These are phyloP conservation scores for Coemansia sp. DNA, from an alignment of 192 early-diverging fungal genomes.

Conservation along the genomic window DNA sequence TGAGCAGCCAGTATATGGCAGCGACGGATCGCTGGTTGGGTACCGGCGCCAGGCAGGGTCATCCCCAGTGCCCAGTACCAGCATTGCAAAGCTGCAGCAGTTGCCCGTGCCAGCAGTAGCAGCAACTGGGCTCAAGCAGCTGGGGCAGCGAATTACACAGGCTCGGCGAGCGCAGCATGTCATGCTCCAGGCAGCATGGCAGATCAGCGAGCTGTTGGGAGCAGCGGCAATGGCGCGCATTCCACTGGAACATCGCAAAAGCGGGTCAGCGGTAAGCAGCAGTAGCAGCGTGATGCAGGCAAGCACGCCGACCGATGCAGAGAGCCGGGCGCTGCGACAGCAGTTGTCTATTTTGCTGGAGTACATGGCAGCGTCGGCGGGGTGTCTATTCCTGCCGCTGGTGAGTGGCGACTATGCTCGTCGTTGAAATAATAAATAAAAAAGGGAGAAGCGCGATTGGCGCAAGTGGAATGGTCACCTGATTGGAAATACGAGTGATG, in stretches of 20 bases:
- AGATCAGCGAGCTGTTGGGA: conserved; percentile 35
- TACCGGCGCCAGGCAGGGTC: conserved; percentile 28
- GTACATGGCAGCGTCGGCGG: conserved; percentile 49
- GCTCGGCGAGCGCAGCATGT: conserved; percentile 36
- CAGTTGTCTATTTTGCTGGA: conserved; percentile 53
- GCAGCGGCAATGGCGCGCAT: conserved; percentile 12
- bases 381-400: conserved; percentile 34
- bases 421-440: too few species aligned
- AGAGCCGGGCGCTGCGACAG: conserved; percentile 18
- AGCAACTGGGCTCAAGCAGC: conserved; percentile 31
- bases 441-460: conserved; percentile 24
- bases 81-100: conserved; percentile 12
- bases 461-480: conserved; percentile 29
- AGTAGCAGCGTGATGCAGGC: background rate
- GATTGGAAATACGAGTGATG: conserved; percentile 19
- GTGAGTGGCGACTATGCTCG: conserved; percentile 34
- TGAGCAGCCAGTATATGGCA: conserved; percentile 45
- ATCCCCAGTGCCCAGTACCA: background rate
- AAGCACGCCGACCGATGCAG: conserved; percentile 14
- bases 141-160: conserved; percentile 51
- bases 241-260: conserved; percentile 7
- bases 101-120: background rate
- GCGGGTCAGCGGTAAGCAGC: conserved; percentile 1
- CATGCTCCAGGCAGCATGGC: conserved; percentile 47
- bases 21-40: conserved; percentile 51